Evolutionary conservation across 1,284 basidiomycete genomes (phyloP).

Genomic region (Ustilago bromivora): DNA sequence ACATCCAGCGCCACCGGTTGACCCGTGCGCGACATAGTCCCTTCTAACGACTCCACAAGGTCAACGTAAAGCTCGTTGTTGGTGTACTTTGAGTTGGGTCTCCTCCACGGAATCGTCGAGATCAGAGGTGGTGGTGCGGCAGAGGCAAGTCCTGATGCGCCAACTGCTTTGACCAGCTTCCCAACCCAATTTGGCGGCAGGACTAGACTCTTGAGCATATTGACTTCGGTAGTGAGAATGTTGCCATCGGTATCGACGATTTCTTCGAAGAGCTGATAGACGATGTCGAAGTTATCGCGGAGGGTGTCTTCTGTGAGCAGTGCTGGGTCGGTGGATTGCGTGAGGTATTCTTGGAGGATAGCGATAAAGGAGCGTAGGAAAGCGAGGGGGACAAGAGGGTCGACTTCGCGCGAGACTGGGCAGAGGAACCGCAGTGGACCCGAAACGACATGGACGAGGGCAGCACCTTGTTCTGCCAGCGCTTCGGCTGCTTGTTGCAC

Average conservation of each 20-base stretch:
- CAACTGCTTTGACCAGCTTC: constrained; percentile 58
- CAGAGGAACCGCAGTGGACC: constrained; percentile 81
- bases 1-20: constrained; percentile 52
- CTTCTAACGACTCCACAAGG: constrained; percentile 56
- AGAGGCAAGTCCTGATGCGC: constrained; percentile 50
- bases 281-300: constrained; percentile 64
- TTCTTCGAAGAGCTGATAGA: constrained; percentile 67
- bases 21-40: constrained; percentile 71
- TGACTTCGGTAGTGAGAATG: constrained; percentile 64
- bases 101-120: constrained; percentile 64
- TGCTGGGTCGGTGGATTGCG: constrained; percentile 43
- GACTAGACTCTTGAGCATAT: constrained; percentile 62
- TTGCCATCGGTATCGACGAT: constrained; percentile 66
- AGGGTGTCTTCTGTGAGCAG: constrained; percentile 62
- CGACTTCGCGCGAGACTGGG: constrained; percentile 85
- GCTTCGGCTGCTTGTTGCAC: constrained; percentile 46
- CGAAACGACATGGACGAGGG: constrained; percentile 83
- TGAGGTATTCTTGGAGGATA: constrained; percentile 64
- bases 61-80: constrained; percentile 66
- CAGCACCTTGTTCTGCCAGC: constrained; percentile 69
- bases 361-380: constrained; percentile 87
- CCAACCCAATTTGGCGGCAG: constrained; percentile 65
- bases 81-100: constrained; percentile 60
- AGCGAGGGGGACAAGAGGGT: constrained; percentile 88
- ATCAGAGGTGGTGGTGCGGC: constrained; percentile 72